Base-by-base conservation (phyloP, 768 basidiomycete genomes). In the Hemileccinum rubropunctum region DNA sequence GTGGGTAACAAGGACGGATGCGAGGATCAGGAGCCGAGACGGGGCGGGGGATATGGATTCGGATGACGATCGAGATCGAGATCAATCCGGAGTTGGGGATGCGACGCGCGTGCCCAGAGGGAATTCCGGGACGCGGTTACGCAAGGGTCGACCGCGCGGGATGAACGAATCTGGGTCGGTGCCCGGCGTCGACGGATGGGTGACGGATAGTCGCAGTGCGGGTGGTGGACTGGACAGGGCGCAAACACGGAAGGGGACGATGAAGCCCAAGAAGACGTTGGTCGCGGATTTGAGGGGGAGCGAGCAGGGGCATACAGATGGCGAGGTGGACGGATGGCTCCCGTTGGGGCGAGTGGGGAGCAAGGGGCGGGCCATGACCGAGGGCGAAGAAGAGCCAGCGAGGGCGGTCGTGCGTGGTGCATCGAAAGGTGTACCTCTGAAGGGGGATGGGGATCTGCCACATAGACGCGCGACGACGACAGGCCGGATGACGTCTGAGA, bases 1-100 rank as follows among this genome's bases (percentile, higher is more conserved):
- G 4, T 69, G 67, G 67, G 58, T 64, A n/a, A 64, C 67, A 15
- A 47, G 65, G 28, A 67, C 65, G 39, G 67, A 67, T 33, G 55
- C 54, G 3, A 26, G 59, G 42, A 38, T 65, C 41, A 52, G 44
- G 28, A 6, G 23, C 23, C 23, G 23, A 3, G 23, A 6, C 23
- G 23, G 23, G 23, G 23, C 6, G 23, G 23, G 23, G 23, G 48
- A 43, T 17, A 23, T 28, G 3, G 47, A 53, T 28, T 62, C 58
- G 4, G 67, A 65, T 28, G 6, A 38, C 28, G 6, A 30, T 11
- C 6, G 28, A 14, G 34, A 21, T 26, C 32, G 13, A 32, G 11
- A 32, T 32, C 32, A 11, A 33, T 4, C 15, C 35, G 12, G 18
- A 23, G 23, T 23, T 6, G n/a, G 17, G 7, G 20, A 40, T 23